Evolutionary conservation across 163 green algal genomes (phyloP).

Genomic region (Chlorella variabilis): DNA sequence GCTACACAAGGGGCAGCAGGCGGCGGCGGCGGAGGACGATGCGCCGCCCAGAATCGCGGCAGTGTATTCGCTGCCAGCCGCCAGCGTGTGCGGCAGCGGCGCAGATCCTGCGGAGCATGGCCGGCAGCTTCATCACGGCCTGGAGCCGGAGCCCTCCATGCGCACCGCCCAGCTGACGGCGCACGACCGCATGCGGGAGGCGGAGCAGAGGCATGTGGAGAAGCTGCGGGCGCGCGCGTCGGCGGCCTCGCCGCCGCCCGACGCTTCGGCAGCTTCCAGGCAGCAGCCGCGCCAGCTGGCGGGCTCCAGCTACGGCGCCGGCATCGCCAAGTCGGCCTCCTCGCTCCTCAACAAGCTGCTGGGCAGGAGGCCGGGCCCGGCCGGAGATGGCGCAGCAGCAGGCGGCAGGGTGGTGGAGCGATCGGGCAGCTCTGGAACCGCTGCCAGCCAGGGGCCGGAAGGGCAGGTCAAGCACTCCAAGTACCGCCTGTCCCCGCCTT

Average conservation of each 20-base stretch:
- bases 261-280: not conserved
- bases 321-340: slow-evolving; percentile 15
- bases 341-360: slow-evolving; percentile 32
- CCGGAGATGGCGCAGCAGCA: not conserved
- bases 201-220: slow-evolving; percentile 8
- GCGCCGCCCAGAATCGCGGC: too few relatives aligned
- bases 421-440: not conserved
- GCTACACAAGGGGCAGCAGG: too few relatives aligned
- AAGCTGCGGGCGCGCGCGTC: not conserved
- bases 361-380: not conserved
- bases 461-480: not conserved
- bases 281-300: not conserved
- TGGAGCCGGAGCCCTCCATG: not conserved
- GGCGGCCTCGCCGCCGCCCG: not conserved
- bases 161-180: not conserved
- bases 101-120: too few relatives aligned
- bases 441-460: too few relatives aligned
- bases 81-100: too few relatives aligned
- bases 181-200: slow-evolving; percentile 8
- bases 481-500: not conserved
- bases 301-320: not conserved
- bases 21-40: too few relatives aligned
- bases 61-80: too few relatives aligned
- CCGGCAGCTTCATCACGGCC: not conserved
- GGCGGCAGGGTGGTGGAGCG: not conserved